A percentile compares a stretch with the other conserved stretches of the same genome.
phyloP scores from a whole-genome alignment of 1,284 basidiomycete species.

The Meira miltonrushii region DNA sequence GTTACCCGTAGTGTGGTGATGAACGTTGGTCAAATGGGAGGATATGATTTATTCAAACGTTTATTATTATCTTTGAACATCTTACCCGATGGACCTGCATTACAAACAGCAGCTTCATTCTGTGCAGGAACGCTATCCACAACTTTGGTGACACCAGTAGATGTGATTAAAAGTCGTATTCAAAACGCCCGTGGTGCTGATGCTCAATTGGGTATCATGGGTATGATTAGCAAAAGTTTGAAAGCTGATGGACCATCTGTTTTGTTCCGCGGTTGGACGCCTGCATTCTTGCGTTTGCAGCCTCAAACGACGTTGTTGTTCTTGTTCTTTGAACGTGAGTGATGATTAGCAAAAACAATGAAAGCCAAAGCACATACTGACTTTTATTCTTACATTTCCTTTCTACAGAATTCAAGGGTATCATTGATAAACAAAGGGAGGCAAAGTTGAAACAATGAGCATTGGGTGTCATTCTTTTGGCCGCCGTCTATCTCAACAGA shows the following conservation, averaged over 20 bases:
- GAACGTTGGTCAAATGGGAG: constrained; percentile 49
- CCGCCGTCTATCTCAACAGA: too few species aligned
- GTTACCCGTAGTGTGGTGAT: constrained; percentile 57
- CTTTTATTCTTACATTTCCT: neutral
- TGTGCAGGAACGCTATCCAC: constrained; percentile 56
- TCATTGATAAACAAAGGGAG: constrained; percentile 12
- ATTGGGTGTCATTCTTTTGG: too few species aligned
- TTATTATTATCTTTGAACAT: neutral
- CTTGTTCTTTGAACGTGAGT: constrained; percentile 17
- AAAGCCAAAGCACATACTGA: neutral
- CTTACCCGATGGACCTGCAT: constrained; percentile 28
- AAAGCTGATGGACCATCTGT: constrained; percentile 52
- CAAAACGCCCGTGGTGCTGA: constrained; percentile 41
- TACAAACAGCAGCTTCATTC: constrained; percentile 55
- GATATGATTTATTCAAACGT: constrained; percentile 17
- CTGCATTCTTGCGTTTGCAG: constrained; percentile 52
- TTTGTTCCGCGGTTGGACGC: constrained; percentile 58
- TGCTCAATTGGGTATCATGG: constrained; percentile 7
- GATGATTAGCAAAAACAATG: neutral
- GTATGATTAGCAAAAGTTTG: constrained; percentile 17
- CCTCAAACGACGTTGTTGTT: constrained; percentile 21
- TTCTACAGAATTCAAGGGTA: constrained; percentile 12
- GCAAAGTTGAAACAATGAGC: neutral
- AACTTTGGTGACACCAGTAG: constrained; percentile 23
- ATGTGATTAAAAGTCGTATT: constrained; percentile 51